phyloP scores from a whole-genome alignment of 192 early-diverging fungal genomes.

The Gamsiella multidivaricata region DNA sequence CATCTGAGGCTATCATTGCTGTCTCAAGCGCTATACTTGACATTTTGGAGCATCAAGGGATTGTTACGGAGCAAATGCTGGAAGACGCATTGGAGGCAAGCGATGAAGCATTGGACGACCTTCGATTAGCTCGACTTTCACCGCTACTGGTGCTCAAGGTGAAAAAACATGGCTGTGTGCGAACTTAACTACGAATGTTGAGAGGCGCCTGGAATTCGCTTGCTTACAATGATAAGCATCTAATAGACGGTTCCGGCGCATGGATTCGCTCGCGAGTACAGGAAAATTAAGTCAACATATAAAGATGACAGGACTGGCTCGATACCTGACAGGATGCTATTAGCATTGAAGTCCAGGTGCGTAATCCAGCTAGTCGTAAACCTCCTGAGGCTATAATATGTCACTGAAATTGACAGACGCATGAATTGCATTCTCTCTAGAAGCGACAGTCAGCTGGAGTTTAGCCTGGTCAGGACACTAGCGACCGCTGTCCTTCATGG shows the following conservation, averaged over 20 bases:
- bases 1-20: constrained; percentile 2
- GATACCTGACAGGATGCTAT: neutral
- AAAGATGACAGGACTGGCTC: neutral
- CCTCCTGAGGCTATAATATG: too few relatives aligned
- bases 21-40: neutral
- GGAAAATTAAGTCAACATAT: neutral
- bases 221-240: neutral
- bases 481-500: neutral
- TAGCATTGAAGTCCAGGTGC: neutral
- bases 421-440: neutral
- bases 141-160: constrained; percentile 30
- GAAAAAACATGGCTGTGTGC: neutral
- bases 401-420: too few relatives aligned
- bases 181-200: neutral
- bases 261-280: neutral
- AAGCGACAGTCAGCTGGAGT: neutral
- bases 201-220: neutral
- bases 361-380: too few relatives aligned
- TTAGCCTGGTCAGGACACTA: neutral
- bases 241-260: neutral
- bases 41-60: constrained; percentile 25
- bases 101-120: constrained; percentile 38
- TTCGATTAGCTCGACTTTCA: constrained; percentile 11
- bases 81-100: constrained; percentile 21
- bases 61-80: constrained; percentile 13